Conservation (phyloP, 495 filamentous ascomycete species). For the Penicillium mononematosum region DNA sequence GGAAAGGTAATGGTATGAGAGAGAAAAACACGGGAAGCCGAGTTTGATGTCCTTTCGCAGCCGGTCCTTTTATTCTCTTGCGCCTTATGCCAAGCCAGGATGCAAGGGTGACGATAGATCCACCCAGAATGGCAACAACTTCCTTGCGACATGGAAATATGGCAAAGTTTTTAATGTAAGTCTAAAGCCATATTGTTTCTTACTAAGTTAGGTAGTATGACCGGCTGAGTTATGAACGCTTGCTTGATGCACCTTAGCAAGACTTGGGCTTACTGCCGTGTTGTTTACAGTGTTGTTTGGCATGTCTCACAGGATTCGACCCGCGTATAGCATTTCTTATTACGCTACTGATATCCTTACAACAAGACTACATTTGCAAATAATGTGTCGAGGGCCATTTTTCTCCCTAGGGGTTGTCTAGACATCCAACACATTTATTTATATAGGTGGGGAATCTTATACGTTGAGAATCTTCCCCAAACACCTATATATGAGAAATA, state of each 20-base stretch:
- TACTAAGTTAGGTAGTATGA: neutral
- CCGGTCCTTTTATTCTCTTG: neutral
- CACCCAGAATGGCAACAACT: constrained; percentile 3
- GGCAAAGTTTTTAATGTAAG: neutral
- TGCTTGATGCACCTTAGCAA: neutral
- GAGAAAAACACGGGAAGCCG: neutral
- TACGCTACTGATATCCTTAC: neutral
- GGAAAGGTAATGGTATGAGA: neutral
- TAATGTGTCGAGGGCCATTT: too few species aligned
- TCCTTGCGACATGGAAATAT: neutral
- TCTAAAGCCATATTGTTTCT: neutral
- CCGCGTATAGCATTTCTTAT: neutral
- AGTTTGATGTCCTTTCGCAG: neutral
- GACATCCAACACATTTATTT: too few species aligned
- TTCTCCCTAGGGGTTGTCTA: too few species aligned
- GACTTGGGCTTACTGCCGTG: too few species aligned
- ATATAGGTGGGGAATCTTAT: too few species aligned
- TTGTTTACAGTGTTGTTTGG: neutral
- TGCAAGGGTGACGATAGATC: constrained; percentile 5
- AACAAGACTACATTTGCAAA: neutral
- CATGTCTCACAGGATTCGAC: neutral
- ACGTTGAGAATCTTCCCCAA: too few species aligned
- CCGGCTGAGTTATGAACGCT: neutral
- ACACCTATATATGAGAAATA: too few species aligned
- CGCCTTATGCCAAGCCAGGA: neutral